These are phyloP conservation scores for Gamsiella multidivaricata DNA, from an alignment of 192 early-diverging fungal species.

Conservation along the genomic window DNA sequence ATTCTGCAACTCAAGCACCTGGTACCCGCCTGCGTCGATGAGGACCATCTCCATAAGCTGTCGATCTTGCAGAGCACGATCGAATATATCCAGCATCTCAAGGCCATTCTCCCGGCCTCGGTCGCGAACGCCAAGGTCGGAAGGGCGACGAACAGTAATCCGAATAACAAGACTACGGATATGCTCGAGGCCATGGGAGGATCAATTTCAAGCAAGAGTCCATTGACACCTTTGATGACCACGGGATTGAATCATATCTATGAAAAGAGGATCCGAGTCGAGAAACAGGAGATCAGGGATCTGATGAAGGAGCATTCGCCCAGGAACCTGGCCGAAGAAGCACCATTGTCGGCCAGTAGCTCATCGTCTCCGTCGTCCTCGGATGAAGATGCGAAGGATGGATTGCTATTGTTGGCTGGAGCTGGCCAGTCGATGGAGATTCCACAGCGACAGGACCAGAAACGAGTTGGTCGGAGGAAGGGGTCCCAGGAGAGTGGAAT, in stretches of 20 bases:
- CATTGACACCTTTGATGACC: slow-evolving; percentile 45
- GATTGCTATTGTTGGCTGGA: slow-evolving; percentile 19
- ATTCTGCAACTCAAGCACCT: slow-evolving; percentile 79
- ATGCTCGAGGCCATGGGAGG: slow-evolving; percentile 48
- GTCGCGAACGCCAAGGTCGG: slow-evolving; percentile 32
- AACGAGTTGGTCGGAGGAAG: neutral
- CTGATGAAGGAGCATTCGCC: slow-evolving; percentile 10
- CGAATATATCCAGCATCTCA: slow-evolving; percentile 74
- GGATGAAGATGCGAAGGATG: slow-evolving; percentile 48
- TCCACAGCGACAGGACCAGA: neutral
- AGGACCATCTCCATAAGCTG: slow-evolving; percentile 78
- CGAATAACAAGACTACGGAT: slow-evolving; percentile 52
- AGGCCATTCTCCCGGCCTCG: slow-evolving; percentile 22
- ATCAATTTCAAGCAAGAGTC: slow-evolving; percentile 18
- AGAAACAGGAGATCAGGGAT: slow-evolving; percentile 17
- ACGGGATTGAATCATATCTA: slow-evolving; percentile 36
- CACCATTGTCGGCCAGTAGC: neutral
- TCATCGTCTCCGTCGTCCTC: slow-evolving; percentile 14
- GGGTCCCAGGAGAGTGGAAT: slow-evolving; percentile 2
- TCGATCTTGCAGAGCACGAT: slow-evolving; percentile 76
- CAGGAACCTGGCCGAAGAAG: neutral
- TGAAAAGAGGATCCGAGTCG: slow-evolving; percentile 12
- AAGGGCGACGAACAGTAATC: slow-evolving; percentile 45
- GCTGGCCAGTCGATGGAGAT: neutral
- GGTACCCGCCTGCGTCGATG: slow-evolving; percentile 74